Conservation (phyloP, 2,329 filamentous ascomycete genomes). For the Lasiodiplodia gonubiensis region DNA sequence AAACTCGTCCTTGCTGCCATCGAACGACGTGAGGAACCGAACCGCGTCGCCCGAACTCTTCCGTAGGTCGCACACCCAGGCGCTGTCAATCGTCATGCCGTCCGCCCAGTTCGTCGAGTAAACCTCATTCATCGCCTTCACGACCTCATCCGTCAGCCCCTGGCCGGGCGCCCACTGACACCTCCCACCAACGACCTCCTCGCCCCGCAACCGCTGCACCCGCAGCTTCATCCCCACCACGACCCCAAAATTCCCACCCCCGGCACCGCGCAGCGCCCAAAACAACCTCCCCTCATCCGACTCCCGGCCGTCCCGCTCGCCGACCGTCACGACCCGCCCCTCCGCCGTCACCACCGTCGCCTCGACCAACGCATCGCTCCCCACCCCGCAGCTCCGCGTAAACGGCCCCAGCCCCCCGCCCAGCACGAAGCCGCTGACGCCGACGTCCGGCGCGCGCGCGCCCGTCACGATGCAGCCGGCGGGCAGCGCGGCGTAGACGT, state of each 20-base stretch:
- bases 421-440: slow-evolving; percentile 46
- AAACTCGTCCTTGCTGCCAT: not conserved
- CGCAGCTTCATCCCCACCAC: not conserved
- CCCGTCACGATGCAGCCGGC: not conserved
- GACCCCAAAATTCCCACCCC: slow-evolving; percentile 51
- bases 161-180: not conserved
- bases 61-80: not conserved
- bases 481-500: not conserved
- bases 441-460: not conserved
- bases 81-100: not conserved
- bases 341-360: slow-evolving; percentile 44
- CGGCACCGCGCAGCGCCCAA: slow-evolving; percentile 50
- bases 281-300: slow-evolving; percentile 43
- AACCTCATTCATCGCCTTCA: not conserved
- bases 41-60: not conserved
- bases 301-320: slow-evolving; percentile 30
- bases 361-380: slow-evolving; percentile 44
- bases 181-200: not conserved
- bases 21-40: not conserved
- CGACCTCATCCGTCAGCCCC: not conserved
- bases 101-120: not conserved
- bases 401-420: slow-evolving; percentile 48
- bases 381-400: slow-evolving; percentile 45
- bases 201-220: not conserved
- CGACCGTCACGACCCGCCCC: slow-evolving; percentile 34